Conservation (phyloP, 225 moss, liverwort and hornwort species). For the Antitrichia curtipendula region DNA sequence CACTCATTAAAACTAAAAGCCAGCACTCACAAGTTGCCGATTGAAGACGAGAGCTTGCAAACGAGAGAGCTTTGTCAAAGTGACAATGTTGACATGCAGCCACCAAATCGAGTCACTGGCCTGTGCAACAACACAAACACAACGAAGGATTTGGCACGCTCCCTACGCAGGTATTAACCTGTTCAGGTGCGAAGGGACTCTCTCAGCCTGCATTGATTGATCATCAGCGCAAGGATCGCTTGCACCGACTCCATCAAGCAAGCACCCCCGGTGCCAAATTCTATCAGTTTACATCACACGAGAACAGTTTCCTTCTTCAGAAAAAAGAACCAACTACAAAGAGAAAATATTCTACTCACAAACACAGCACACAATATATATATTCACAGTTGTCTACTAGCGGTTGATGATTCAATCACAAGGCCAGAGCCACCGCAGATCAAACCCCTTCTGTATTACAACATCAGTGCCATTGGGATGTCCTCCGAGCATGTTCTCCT, state of each 20-base stretch:
- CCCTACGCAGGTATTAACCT: constrained; percentile 99
- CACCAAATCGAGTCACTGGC: constrained; percentile 34
- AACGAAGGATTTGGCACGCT: constrained; percentile 91
- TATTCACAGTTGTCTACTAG: constrained; percentile 17
- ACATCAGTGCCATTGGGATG: background rate
- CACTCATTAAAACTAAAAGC: background rate
- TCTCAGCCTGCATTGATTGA: constrained; percentile 92
- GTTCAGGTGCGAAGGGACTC: constrained; percentile 99
- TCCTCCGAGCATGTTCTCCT: background rate
- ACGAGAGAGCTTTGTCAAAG: constrained; percentile 7
- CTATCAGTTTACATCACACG: constrained; percentile 21
- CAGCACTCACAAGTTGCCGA: constrained; percentile 19
- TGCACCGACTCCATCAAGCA: constrained; percentile 56
- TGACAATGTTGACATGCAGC: background rate
- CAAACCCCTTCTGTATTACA: background rate
- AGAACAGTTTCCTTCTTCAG: background rate
- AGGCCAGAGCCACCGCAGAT: background rate
- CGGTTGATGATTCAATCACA: background rate
- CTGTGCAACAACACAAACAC: constrained; percentile 66
- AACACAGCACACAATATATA: background rate
- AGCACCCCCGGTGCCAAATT: constrained; percentile 98
- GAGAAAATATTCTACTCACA: background rate
- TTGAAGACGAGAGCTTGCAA: constrained; percentile 13
- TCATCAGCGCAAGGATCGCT: constrained; percentile 23
- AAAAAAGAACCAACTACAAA: background rate